Evolutionary conservation across 331 rosid genomes (phyloP).

Genomic region (Telfairia occidentalis): DNA sequence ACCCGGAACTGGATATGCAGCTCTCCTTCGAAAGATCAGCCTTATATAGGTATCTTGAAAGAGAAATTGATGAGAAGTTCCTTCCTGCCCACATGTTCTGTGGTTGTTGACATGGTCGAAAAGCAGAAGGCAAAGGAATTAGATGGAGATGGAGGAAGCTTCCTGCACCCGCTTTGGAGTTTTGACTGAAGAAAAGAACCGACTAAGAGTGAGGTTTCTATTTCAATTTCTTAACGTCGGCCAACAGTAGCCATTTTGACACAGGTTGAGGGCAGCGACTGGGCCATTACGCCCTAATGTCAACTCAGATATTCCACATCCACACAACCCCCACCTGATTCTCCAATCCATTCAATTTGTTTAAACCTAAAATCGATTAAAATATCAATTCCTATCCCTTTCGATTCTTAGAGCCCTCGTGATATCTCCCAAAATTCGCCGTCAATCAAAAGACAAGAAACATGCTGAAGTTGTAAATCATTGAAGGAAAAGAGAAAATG

Average conservation of each 20-base stretch:
- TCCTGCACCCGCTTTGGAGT: not conserved
- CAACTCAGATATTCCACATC: no score
- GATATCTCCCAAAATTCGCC: not conserved
- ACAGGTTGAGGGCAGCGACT: not conserved
- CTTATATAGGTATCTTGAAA: not conserved
- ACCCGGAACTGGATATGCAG: not conserved
- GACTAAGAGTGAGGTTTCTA: not conserved
- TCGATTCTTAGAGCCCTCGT: not conserved
- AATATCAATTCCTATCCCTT: not conserved
- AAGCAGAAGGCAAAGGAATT: no score
- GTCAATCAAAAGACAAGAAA: not conserved
- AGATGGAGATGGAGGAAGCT: not conserved
- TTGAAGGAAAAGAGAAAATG: no score
- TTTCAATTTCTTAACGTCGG: not conserved
- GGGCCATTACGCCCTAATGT: not conserved
- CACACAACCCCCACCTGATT: not conserved
- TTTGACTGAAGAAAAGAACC: not conserved
- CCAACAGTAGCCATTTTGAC: not conserved
- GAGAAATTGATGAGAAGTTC: not conserved
- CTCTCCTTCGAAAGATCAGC: not conserved
- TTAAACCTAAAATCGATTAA: no score
- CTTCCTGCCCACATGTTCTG: not conserved
- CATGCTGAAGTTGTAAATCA: no score
- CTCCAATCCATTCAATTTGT: not conserved
- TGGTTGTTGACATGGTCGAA: not conserved